Percentiles rank a stretch among this genome's conserved stretches.
Evolutionary conservation across 2,329 filamentous ascomycete genomes (phyloP).

Genomic region (Cylindrodendrum hubeiense): DNA sequence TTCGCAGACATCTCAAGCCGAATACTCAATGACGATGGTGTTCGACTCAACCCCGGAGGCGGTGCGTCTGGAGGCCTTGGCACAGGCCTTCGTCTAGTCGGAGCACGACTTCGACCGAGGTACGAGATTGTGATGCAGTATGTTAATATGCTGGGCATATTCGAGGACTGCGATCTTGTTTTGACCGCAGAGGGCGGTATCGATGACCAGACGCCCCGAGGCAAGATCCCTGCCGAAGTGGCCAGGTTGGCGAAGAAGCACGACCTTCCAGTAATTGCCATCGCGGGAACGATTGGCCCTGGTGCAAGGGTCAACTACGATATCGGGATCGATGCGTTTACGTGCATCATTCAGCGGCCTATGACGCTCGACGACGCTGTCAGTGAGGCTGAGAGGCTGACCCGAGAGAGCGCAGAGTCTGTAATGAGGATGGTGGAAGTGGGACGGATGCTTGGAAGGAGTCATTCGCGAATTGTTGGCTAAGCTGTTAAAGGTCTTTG

Average conservation of each 20-base stretch:
- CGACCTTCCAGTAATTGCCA: constrained; percentile 58
- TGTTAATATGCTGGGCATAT: constrained; percentile 59
- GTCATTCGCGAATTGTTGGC: neutral
- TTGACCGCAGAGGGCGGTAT: constrained; percentile 66
- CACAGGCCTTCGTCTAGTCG: constrained; percentile 62
- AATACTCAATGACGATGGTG: constrained; percentile 49
- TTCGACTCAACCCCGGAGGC: constrained; percentile 57
- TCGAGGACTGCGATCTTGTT: constrained; percentile 62
- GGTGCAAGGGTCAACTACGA: constrained; percentile 51
- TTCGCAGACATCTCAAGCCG: constrained; percentile 52
- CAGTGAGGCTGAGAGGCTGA: constrained; percentile 46
- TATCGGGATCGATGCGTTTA: constrained; percentile 50
- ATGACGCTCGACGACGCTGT: constrained; percentile 48
- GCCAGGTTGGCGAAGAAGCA: constrained; percentile 59
- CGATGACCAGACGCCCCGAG: constrained; percentile 63
- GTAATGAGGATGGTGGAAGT: constrained; percentile 50
- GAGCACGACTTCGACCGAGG: constrained; percentile 58
- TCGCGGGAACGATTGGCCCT: constrained; percentile 52
- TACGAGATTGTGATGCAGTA: constrained; percentile 65
- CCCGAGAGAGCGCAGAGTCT: constrained; percentile 48
- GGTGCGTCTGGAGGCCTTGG: constrained; percentile 66
- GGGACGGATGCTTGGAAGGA: constrained; percentile 44
- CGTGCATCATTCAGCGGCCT: constrained; percentile 49
- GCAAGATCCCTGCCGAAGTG: constrained; percentile 67
- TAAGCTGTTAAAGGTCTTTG: neutral